Percentiles rank a stretch among this genome's conserved stretches.
phyloP scores from a whole-genome alignment of 371 early-diverging fungal species.

The Capniomyces stellatus region DNA sequence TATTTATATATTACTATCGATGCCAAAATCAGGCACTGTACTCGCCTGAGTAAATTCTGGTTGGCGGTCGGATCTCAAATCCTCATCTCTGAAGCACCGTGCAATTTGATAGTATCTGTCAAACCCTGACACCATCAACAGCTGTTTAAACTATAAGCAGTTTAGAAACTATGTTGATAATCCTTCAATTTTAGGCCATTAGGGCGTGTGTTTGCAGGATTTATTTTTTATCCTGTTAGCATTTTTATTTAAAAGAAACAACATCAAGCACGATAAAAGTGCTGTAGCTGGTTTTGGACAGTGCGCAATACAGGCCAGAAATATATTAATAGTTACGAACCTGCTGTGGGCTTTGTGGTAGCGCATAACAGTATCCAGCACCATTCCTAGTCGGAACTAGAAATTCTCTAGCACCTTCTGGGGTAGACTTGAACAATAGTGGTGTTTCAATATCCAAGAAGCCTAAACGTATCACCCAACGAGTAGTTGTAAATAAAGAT shows the following conservation, averaged over 20 bases:
- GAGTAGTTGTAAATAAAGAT: no score
- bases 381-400: slow-evolving; percentile 69
- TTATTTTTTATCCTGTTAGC: no score
- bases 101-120: slow-evolving; percentile 88
- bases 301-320: no score
- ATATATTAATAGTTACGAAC: no score
- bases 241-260: no score
- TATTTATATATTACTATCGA: no score
- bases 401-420: slow-evolving; percentile 86
- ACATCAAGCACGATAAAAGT: no score
- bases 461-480: slow-evolving; percentile 22
- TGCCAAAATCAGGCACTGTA: no score
- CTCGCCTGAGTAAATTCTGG: slow-evolving; percentile 82
- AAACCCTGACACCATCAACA: slow-evolving; percentile 76
- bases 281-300: no score
- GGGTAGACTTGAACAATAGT: slow-evolving; percentile 77
- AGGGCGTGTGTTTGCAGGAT: no score
- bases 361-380: slow-evolving; percentile 55
- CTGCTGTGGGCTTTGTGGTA: slow-evolving; percentile 88
- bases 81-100: slow-evolving; percentile 84
- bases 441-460: slow-evolving; percentile 90
- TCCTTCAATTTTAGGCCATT: no score
- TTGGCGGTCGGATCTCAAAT: slow-evolving; percentile 73
- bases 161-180: no score
- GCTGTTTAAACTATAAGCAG: slow-evolving; percentile 50